Evolutionary conservation across 2,329 filamentous ascomycete species (phyloP).

Genomic region (Madurella mycetomatis): DNA sequence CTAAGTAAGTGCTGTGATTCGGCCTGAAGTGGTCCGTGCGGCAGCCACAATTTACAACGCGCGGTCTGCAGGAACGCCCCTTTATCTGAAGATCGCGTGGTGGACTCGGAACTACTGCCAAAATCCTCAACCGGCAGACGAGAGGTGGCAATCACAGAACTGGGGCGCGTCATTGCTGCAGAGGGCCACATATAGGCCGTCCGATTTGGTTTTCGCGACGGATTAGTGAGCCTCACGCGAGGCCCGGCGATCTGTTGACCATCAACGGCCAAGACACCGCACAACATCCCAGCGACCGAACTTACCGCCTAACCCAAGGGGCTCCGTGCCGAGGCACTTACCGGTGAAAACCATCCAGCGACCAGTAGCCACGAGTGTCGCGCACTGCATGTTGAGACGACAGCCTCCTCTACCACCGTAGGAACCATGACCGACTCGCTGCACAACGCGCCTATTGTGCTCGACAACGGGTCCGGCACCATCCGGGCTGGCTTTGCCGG

Average conservation of each 20-base stretch:
- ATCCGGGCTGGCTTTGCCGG: constrained; percentile 96
- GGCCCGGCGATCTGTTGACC: not conserved
- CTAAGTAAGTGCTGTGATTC: too few relatives aligned
- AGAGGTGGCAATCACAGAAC: not conserved
- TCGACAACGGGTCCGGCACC: constrained; percentile 97
- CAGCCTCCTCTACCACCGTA: not conserved
- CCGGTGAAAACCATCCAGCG: not conserved
- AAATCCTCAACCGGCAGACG: not conserved
- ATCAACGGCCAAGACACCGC: not conserved
- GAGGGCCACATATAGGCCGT: not conserved
- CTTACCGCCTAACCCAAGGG: too few relatives aligned
- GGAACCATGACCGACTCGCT: constrained; percentile 56
- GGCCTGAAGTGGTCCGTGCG: not conserved
- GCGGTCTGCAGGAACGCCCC: constrained; percentile 6
- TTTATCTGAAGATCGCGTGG: constrained; percentile 17
- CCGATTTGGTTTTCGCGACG: not conserved
- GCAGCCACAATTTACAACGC: not conserved
- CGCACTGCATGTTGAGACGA: constrained; percentile 1
- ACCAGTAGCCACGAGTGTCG: not conserved
- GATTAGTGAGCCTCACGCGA: not conserved
- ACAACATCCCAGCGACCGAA: not conserved
- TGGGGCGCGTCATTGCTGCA: not conserved
- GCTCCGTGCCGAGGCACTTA: not conserved
- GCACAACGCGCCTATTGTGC: constrained; percentile 96
- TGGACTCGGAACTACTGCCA: not conserved